Evolutionary conservation across 768 basidiomycete genomes (phyloP).

Genomic region (Pleurotus citrinopileatus): DNA sequence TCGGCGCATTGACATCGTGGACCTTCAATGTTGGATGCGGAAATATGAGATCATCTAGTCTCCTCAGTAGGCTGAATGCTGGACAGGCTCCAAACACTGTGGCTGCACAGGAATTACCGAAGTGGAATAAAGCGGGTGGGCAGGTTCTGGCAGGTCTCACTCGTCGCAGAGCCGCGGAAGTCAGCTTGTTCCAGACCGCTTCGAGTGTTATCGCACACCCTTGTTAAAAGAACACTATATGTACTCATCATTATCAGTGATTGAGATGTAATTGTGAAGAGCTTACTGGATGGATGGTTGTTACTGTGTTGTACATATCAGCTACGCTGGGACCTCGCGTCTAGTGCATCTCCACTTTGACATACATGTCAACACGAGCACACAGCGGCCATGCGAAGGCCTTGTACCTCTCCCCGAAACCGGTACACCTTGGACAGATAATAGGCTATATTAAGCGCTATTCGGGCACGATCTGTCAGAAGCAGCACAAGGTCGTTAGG

Average conservation of each 20-base stretch:
- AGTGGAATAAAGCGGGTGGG: conserved; percentile 27
- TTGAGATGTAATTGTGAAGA: background rate
- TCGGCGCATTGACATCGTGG: conserved; percentile 29
- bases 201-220: conserved; percentile 26
- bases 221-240: background rate
- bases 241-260: background rate
- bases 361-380: too few species aligned
- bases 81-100: conserved; percentile 31
- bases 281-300: too few species aligned
- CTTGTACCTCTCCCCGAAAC: background rate
- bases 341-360: too few species aligned
- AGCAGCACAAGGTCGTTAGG: background rate
- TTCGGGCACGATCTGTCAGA: background rate
- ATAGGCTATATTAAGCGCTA: background rate
- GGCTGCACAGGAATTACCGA: conserved; percentile 28
- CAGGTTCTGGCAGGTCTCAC: conserved; percentile 24
- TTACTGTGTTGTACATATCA: too few species aligned
- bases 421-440: background rate
- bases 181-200: conserved; percentile 27
- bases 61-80: conserved; percentile 28
- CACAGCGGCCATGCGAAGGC: background rate
- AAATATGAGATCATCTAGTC: conserved; percentile 22
- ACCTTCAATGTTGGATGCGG: conserved; percentile 29
- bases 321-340: too few species aligned
- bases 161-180: conserved; percentile 26